Percentiles rank a stretch among this genome's conserved stretches.
Conservation (phyloP, 2,329 filamentous ascomycete genomes). For the Xylariaceae sp. region DNA sequence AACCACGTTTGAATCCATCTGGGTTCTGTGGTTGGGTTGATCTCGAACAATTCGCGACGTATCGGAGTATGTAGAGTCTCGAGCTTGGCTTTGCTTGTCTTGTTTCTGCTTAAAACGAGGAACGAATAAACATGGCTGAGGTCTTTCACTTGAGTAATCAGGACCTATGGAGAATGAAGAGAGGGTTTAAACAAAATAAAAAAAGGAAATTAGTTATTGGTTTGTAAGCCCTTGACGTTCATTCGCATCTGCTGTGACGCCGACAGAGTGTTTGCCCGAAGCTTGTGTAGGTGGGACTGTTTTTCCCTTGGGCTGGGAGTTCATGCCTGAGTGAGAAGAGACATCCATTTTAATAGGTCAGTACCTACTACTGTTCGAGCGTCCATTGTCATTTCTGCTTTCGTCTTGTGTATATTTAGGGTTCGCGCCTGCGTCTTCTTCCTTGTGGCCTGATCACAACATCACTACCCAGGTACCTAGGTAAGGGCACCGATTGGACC, state of each 20-base stretch:
- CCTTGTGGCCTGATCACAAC: slow-evolving; percentile 7
- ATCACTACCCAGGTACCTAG: slow-evolving; percentile 9
- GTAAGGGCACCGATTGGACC: too few relatives aligned
- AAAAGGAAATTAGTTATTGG: not conserved
- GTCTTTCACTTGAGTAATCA: slow-evolving; percentile 3
- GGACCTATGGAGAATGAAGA: not conserved
- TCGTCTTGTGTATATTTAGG: not conserved
- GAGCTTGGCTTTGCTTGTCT: not conserved
- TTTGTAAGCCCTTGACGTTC: not conserved
- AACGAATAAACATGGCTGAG: slow-evolving; percentile 5
- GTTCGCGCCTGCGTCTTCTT: not conserved
- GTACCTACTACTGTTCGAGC: too few relatives aligned
- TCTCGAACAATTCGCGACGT: slow-evolving; percentile 1
- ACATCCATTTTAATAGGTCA: not conserved
- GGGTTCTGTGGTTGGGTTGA: too few relatives aligned
- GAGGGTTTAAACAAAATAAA: not conserved
- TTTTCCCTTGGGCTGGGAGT: not conserved
- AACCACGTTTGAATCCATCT: too few relatives aligned
- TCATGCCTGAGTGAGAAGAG: not conserved
- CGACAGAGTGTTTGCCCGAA: too few relatives aligned
- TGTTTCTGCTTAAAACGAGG: not conserved
- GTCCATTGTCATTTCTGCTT: not conserved
- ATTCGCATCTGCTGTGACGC: not conserved
- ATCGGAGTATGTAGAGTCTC: not conserved
- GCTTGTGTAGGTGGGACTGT: not conserved